A percentile compares a stretch with the other conserved stretches of the same genome.
phyloP scores from a whole-genome alignment of 2,329 filamentous ascomycete genomes.

The Scedosporium boydii region DNA sequence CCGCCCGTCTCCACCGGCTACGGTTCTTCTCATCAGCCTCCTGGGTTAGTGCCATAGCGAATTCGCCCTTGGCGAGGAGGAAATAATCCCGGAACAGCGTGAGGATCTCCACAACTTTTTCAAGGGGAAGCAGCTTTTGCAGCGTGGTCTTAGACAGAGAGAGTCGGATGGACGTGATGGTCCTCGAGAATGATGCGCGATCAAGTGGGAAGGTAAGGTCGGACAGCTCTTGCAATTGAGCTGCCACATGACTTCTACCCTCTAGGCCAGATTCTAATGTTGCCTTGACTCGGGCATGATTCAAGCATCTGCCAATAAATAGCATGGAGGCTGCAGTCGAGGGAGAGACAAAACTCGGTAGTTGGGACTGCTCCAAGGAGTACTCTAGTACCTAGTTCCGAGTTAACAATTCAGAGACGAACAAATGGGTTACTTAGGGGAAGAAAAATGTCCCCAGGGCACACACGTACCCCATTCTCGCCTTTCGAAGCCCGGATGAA shows the following conservation, averaged over 20 bases:
- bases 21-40: slow-evolving; percentile 75
- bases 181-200: slow-evolving; percentile 56
- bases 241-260: slow-evolving; percentile 52
- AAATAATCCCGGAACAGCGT: slow-evolving; percentile 78
- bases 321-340: slow-evolving; percentile 73
- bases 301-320: slow-evolving; percentile 82
- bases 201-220: slow-evolving; percentile 65
- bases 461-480: slow-evolving; percentile 26
- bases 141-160: slow-evolving; percentile 78
- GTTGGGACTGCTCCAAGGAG: slow-evolving; percentile 44
- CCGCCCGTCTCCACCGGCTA: slow-evolving; percentile 59
- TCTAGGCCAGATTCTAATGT: slow-evolving; percentile 32
- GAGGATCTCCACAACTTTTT: slow-evolving; percentile 67
- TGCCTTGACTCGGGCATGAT: slow-evolving; percentile 61
- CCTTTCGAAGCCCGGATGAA: slow-evolving; percentile 55
- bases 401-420: background rate
- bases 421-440: background rate
- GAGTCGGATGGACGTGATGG: slow-evolving; percentile 66
- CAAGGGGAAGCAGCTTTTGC: slow-evolving; percentile 69
- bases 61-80: slow-evolving; percentile 79
- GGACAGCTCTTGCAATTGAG: slow-evolving; percentile 61
- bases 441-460: background rate
- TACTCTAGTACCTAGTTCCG: slow-evolving; percentile 38
- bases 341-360: slow-evolving; percentile 71
- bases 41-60: slow-evolving; percentile 75